Conservation (phyloP, 2,329 filamentous ascomycete genomes). For the Furcasterigmium sp. region DNA sequence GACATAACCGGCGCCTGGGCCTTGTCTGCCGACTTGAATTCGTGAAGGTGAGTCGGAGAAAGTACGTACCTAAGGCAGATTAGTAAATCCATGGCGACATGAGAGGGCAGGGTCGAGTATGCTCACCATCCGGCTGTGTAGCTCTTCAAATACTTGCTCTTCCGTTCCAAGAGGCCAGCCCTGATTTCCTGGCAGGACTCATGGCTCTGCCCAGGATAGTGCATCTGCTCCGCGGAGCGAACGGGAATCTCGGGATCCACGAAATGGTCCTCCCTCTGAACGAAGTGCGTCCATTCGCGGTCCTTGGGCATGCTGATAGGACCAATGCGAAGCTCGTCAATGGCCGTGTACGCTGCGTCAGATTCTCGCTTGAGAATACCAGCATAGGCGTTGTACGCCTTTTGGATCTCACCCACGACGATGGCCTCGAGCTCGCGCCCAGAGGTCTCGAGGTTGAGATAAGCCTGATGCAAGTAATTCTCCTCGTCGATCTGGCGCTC, state of each 20-base stretch:
- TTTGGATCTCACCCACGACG: slow-evolving; percentile 95
- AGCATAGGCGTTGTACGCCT: slow-evolving; percentile 91
- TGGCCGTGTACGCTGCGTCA: slow-evolving; percentile 70
- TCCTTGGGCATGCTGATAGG: slow-evolving; percentile 94
- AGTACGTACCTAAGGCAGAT: slow-evolving; percentile 73
- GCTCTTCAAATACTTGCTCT: slow-evolving; percentile 98
- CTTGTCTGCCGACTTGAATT: slow-evolving; percentile 98
- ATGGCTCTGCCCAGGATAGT: slow-evolving; percentile 87
- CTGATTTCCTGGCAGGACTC: slow-evolving; percentile 77
- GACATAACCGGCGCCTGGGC: slow-evolving; percentile 93
- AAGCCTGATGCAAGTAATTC: slow-evolving; percentile 93
- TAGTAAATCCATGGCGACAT: not conserved
- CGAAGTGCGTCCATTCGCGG: slow-evolving; percentile 81
- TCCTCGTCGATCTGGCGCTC: slow-evolving; percentile 94
- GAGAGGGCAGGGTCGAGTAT: not conserved
- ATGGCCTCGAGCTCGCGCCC: slow-evolving; percentile 94
- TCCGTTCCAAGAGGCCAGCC: slow-evolving; percentile 87
- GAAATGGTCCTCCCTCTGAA: slow-evolving; percentile 76
- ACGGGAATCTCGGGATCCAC: slow-evolving; percentile 79
- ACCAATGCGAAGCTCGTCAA: slow-evolving; percentile 77
- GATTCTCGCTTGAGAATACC: slow-evolving; percentile 88
- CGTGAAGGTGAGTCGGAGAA: slow-evolving; percentile 93
- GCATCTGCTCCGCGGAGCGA: slow-evolving; percentile 73
- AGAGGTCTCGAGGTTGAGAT: slow-evolving; percentile 88
- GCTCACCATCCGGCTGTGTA: slow-evolving; percentile 90